Base-by-base conservation (phyloP, 106 monocot genomes). In the Dendrobium chrysotoxum region DNA sequence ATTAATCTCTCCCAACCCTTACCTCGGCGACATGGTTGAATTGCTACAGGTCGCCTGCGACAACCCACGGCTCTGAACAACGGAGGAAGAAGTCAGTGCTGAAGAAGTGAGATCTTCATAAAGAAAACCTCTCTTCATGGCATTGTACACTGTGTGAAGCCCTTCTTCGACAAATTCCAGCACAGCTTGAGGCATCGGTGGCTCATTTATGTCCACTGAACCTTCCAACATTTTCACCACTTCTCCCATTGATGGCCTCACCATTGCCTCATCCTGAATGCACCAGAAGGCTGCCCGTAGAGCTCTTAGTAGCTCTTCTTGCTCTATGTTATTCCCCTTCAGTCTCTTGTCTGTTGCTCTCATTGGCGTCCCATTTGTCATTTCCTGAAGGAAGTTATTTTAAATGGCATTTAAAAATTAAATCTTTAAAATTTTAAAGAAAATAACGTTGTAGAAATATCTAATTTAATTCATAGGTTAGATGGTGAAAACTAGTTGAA, bases 151-250 rank as follows among this genome's bases (percentile, higher is more conserved):
- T 7, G 71, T 70, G 16, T 82, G 75, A 65, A 82, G 21, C 0
- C 87, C 87, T 87, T 87, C 87, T 55, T 87, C 84, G 0, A 75
- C 79, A 54, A 87, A 53, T 76, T 87, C 87, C 2, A 76, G 53
- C n/a, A 87, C 50, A 10, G 84, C 12, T n/a, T 88, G 88, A 26
- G 85, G 89, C 83, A 89, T 85, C 2, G 92, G 92, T 4, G 89
- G 92, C 41, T 20, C 53, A 4, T 46, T 75, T 57, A 89, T 86
- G 30, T 79, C 88, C 12, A 84, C 88, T 17, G 83, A 80, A 20
- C 89, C 92, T 79, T 92, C 89, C 75, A 92, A 66, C 84, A 92
- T 89, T 77, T 80, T 89, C 15, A 88, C 86, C 42, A 92, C 92
- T 28, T 75, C 79, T 2, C 82, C 84, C 92, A 92, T 92, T 6